phyloP scores from a whole-genome alignment of 2,329 filamentous ascomycete species.

The Colletotrichum phormii region DNA sequence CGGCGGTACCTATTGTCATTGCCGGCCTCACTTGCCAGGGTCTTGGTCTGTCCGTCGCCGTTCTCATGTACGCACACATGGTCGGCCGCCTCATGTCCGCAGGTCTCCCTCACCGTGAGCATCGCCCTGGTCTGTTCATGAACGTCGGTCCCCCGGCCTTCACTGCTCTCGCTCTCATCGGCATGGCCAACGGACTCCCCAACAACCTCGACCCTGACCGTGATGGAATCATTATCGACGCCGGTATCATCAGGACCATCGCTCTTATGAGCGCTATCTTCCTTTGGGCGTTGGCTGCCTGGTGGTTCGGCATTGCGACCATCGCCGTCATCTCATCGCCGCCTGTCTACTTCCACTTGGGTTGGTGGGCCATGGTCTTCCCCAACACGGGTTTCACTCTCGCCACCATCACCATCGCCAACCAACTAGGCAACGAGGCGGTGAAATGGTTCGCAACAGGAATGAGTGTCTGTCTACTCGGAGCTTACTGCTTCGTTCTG shows the following conservation, averaged over 20 bases:
- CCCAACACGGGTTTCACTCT: slow-evolving; percentile 71
- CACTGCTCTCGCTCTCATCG: slow-evolving; percentile 76
- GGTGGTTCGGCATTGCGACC: slow-evolving; percentile 64
- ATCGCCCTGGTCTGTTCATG: slow-evolving; percentile 79
- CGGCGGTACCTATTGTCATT: slow-evolving; percentile 71
- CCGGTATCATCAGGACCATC: slow-evolving; percentile 57
- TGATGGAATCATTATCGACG: slow-evolving; percentile 55
- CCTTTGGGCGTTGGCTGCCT: slow-evolving; percentile 72
- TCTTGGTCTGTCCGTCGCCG: slow-evolving; percentile 74
- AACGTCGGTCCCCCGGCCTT: slow-evolving; percentile 81
- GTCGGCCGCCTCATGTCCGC: slow-evolving; percentile 77
- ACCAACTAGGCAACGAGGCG: slow-evolving; percentile 56
- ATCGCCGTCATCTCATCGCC: slow-evolving; percentile 49
- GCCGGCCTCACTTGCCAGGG: slow-evolving; percentile 78
- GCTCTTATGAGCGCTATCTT: slow-evolving; percentile 64
- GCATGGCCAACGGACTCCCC: slow-evolving; percentile 70
- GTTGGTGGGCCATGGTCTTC: slow-evolving; percentile 74
- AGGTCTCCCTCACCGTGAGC: slow-evolving; percentile 71
- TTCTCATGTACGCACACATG: slow-evolving; percentile 80
- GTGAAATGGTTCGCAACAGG: slow-evolving; percentile 61
- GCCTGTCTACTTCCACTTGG: slow-evolving; percentile 66
- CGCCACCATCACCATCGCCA: slow-evolving; percentile 65
- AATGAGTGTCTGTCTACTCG: slow-evolving; percentile 60
- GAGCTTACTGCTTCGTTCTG: slow-evolving; percentile 57
- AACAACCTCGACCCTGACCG: slow-evolving; percentile 55